Base-by-base conservation (phyloP, 1,139 yeast species). In the Protomyces pachydermus region DNA sequence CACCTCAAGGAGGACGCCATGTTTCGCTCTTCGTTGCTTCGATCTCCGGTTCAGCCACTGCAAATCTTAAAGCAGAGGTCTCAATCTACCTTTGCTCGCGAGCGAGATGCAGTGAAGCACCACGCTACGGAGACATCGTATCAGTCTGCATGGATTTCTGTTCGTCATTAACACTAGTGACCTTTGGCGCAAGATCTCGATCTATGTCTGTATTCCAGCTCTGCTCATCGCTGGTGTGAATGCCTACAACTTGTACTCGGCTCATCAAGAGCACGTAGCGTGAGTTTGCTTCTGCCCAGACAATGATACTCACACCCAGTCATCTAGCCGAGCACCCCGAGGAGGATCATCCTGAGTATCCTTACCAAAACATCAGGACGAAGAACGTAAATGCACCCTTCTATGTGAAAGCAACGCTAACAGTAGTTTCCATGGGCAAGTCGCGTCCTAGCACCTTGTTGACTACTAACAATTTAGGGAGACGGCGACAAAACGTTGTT, bases 401-500 rank as follows among this genome's bases (percentile, higher is more conserved):
- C 12, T 12, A 52, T 20, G 52, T 10, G 18, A 8, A 54, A 12
- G 25, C 52, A 37, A 54, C 52, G n/a, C 23, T 28, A 20, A 9
- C 1, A 12, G 9, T 12, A 35, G 34, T 23, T 20, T 45, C 32
- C 45, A 23, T 50, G 45, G 32, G 42, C 42, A 28, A 39, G 53
- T 20, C 23, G n/a, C 3, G 25, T 28, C 20, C 48, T 25, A 37
- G 61, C 69, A 69, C 69, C 51, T 50, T 50, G 51, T 48, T 38
- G 32, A 3, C 32, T 28, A 9, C 42, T 37, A 37, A 37, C 42
- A 32, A 6, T 58, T 28, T 32, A 51, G 98, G 98, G 98, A 75
- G 91, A 93, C 76, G 98, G 98, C 75, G 96, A 91, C 82, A 86
- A 89, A 83, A 90, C 98, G 69, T 80, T 88, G 76, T 93, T 93